Evolutionary conservation across 2,329 filamentous ascomycete genomes (phyloP).

Genomic region (Alternaria viburni): DNA sequence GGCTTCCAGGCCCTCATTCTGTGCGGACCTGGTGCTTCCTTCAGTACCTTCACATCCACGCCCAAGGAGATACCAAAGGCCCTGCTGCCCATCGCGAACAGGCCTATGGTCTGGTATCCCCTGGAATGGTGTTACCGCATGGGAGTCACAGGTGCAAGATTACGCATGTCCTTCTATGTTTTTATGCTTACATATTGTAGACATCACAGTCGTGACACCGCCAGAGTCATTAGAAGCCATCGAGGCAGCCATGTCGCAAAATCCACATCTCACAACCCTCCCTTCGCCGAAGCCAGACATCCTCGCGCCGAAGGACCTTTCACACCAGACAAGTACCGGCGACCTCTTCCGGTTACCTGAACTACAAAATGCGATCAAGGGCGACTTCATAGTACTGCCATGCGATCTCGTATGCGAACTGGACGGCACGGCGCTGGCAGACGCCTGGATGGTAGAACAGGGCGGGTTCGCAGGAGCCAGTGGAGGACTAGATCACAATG

Average conservation of each 20-base stretch:
- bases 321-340: conserved; percentile 86
- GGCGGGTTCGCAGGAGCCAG: conserved; percentile 69
- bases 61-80: conserved; percentile 83
- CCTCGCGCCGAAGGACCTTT: conserved; percentile 75
- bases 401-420: conserved; percentile 94
- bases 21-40: conserved; percentile 81
- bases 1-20: conserved; percentile 84
- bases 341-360: conserved; percentile 86
- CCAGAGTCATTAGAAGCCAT: conserved; percentile 68
- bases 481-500: conserved; percentile 53
- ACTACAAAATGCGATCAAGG: conserved; percentile 76
- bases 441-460: conserved; percentile 90
- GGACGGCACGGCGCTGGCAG: conserved; percentile 79
- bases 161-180: too few relatives aligned
- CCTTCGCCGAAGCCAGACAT: conserved; percentile 76
- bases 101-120: conserved; percentile 90
- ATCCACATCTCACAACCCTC: conserved; percentile 76
- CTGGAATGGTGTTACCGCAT: conserved; percentile 85
- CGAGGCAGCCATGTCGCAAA: conserved; percentile 73
- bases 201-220: conserved; percentile 64
- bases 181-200: conserved; percentile 27
- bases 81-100: conserved; percentile 79
- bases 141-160: conserved; percentile 69
- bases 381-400: conserved; percentile 88
- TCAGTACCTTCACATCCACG: conserved; percentile 81